Conservation (phyloP, 306 rosid species). For the Cucurbita argyrosperma region DNA sequence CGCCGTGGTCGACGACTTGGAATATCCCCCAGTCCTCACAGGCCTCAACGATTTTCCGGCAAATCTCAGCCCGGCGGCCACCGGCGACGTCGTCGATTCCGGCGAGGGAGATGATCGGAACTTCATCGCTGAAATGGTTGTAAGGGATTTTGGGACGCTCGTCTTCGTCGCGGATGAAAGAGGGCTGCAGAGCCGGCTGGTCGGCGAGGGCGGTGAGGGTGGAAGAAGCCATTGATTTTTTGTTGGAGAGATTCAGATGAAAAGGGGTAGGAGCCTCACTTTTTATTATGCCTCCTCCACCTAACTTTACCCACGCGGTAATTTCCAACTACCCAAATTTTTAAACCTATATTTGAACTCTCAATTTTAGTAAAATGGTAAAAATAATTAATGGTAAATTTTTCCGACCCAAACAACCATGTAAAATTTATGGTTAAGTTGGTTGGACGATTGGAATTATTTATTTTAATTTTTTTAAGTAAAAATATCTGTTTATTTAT, state of each 20-base stretch:
- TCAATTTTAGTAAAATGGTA: no score
- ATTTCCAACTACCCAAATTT: no score
- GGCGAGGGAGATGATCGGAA: constrained; percentile 65
- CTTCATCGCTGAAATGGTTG: constrained; percentile 54
- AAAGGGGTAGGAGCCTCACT: background rate
- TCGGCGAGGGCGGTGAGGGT: constrained; percentile 46
- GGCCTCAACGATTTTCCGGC: constrained; percentile 54
- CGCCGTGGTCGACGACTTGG: constrained; percentile 75
- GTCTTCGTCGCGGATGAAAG: constrained; percentile 63
- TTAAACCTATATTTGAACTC: no score
- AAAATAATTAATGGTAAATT: no score
- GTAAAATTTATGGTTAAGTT: no score
- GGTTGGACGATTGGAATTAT: no score
- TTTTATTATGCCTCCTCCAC: background rate
- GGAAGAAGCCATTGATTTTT: background rate
- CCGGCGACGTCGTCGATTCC: constrained; percentile 43
- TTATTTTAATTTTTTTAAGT: no score
- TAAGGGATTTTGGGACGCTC: constrained; percentile 82
- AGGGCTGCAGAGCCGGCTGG: constrained; percentile 34
- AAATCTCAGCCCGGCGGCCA: constrained; percentile 31
- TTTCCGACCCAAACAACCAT: no score
- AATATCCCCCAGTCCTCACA: constrained; percentile 87
- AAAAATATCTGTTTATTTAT: no score
- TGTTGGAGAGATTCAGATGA: background rate
- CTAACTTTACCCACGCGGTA: no score